Base-by-base conservation (phyloP, 139 green algal species). In the Chloropicon primus region DNA sequence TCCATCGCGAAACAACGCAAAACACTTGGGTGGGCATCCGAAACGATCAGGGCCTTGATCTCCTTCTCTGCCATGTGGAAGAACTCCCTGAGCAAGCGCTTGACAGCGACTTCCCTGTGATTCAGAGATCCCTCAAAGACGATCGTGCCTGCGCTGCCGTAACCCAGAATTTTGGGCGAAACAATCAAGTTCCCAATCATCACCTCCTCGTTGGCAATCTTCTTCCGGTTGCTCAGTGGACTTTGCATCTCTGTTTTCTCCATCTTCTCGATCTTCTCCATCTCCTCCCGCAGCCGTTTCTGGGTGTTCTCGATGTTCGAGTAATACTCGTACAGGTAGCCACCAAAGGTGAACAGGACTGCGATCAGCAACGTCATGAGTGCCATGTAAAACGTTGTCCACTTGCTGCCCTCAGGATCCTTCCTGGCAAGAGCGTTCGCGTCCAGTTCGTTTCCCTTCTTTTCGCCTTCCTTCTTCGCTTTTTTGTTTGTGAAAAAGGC, bases 1-100 rank as follows among this genome's bases (percentile, higher is more conserved):
- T 99, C 95, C 91, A 99, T 92, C 1, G 93, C 94, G 85, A 97
- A 98, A 83, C 90, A 97, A 24, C 91, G 85, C 75, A 96, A 82
- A 25, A 98, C 89, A 81, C 97, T 97, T 72, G 93, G 93, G 82
- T 98, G 94, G 82, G 98, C 94, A 74, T 99, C 95, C 21, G 83
- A 88, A 17, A 91, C 74, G 71, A 99, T 95, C 0, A 99, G 86
- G 28, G 95, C 85, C 25, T 88, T 85, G 62, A 98, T 96, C 82
- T 99, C 95, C 76, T 97, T 97, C 26, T 86, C 81, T 0, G 95
- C 95, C 28, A 96, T 79, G 27, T 92, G 90, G 24, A 89, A 89
- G 78, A 97, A 97, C 84, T 95, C 1, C 81, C 77, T 84, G 80
- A 96, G 86, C 74, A 96, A 82, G 25, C 93, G 88, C 87, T 97